Base-by-base conservation (phyloP, 1,284 basidiomycete genomes). In the Microbotryum silenes-acaulis region DNA sequence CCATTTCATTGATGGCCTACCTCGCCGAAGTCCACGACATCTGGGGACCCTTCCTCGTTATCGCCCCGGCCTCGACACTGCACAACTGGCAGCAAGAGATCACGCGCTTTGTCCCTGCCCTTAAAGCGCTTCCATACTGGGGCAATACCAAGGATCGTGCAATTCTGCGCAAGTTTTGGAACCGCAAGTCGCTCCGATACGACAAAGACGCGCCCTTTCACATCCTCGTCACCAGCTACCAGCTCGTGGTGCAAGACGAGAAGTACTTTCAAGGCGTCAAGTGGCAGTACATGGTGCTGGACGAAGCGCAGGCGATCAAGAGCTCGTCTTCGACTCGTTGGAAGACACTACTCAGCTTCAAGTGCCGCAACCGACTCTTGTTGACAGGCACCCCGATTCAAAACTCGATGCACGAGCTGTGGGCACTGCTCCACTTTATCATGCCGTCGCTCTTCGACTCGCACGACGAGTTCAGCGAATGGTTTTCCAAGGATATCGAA, bases 21-120 rank as follows among this genome's bases (percentile, higher is more conserved):
- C 85, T 99, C 23, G 94, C 96, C 10, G 96, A 98, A 77, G 86
- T 86, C 1, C 96, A 98, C 75, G 89, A 97, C 74, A 96, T 98
- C 64, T 99, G 96, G 96, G 96, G 96, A 0, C 96, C 96, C 20
- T 98, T 99, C 81, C 82, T 99, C n/a, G 93, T 99, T 61, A 96
- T 99, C 55, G 92, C 96, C 1, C 96, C 96, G 1, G 89, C 93
- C 1, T 97, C 94, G 6, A 99, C 96, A 0, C 79, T 99, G 67
- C 96, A 98, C 77, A 98, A 98, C 74, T 99, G 96, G 96, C 94
- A 98, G 75, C 96, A 98, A 74, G 96, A 99, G 77, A 83, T 98
- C 62, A 88, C 90, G 31, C 86, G 91, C 33, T 99, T 99, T 75
- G 91, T 97, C 5, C 96, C 96, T 27, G 81, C 82, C 51, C 82